phyloP scores from a whole-genome alignment of 257 asterid genomes.

The Echites panduratus region DNA sequence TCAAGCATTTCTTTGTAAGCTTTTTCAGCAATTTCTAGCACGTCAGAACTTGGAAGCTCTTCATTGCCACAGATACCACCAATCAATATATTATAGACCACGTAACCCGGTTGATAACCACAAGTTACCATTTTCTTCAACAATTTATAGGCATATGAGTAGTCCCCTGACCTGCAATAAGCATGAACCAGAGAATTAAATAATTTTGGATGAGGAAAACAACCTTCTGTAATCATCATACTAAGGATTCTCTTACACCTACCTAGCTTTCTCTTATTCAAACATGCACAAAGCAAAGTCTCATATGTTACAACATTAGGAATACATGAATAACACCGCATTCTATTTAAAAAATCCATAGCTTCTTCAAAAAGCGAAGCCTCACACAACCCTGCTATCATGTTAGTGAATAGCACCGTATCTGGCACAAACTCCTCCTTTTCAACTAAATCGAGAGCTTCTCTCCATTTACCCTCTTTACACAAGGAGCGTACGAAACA shows the following conservation, averaged over 20 bases:
- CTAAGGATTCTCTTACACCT: conserved; percentile 78
- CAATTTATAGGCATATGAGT: conserved; percentile 75
- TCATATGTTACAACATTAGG: conserved; percentile 78
- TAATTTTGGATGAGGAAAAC: conserved; percentile 77
- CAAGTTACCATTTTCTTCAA: conserved; percentile 74
- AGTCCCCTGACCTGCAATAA: conserved; percentile 66
- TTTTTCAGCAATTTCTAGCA: conserved; percentile 73
- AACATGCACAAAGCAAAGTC: conserved; percentile 72
- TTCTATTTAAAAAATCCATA: conserved; percentile 72
- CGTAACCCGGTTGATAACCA: conserved; percentile 78
- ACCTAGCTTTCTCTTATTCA: conserved; percentile 75
- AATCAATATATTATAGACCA: conserved; percentile 72
- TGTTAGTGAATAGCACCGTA: conserved; percentile 64
- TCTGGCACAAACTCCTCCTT: conserved; percentile 74
- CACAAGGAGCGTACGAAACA: conserved; percentile 55
- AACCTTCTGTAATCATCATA: conserved; percentile 94
- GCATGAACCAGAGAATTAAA: conserved; percentile 82
- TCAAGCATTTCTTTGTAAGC: conserved; percentile 72
- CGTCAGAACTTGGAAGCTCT: conserved; percentile 45
- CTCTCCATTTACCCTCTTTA: conserved; percentile 83
- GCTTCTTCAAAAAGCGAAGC: conserved; percentile 91
- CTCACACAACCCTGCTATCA: conserved; percentile 90
- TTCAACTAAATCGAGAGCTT: conserved; percentile 73
- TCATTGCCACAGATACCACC: conserved; percentile 84
- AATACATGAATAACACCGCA: conserved; percentile 69